Evolutionary conservation across 1,139 yeast genomes (phyloP), one percentile per base, ranked within the genome.

Genomic region (Sugiyamaella paludigena): DNA sequence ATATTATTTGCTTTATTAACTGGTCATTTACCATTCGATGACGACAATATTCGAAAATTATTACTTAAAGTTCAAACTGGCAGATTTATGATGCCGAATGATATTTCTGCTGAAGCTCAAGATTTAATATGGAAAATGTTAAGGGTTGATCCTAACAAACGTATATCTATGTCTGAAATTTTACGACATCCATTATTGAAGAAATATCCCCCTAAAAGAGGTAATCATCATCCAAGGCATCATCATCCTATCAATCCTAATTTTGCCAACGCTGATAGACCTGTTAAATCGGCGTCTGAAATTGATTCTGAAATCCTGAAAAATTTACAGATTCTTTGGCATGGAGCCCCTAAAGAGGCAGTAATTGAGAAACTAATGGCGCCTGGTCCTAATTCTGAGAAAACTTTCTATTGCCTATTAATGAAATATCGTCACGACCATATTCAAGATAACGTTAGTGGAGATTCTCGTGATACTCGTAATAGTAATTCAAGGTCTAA

Each of bases 11-110:
- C 98, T 1, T 73, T 92, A 47, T 75, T 92, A 49, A 91, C 98
- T 0, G 98, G 98, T 33, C 92, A 92, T 67, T 74, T 92, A 54
- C 98, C 98, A 1, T 94, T 94, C 67, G 98, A 92, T 69, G 98
- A 92, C 68, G 98, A 89, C 61, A 89, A 89, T 66, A 89, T 92
- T 57, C 78, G 98, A 58, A 83, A 84, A 59, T 73, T 92, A 54
- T 74, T 94, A 40, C 73, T 88, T 58, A 92, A 92, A 66, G 98
- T 92, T 31, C 97, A 92, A 70, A 81, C 83, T 51, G 99, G 98
- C 28, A 79, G 80, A 60, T 92, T 82, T 65, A 76, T 78, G 47
- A 88, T 92, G 86, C 97, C 97, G 13, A 76, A 77, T 34, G 83
- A 84, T 50, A 71, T 94, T 46, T 83, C 94, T 2, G 62, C 74